These are phyloP conservation scores for Pilobolus umbonatus DNA, from an alignment of 192 early-diverging fungal species.

Conservation along the genomic window DNA sequence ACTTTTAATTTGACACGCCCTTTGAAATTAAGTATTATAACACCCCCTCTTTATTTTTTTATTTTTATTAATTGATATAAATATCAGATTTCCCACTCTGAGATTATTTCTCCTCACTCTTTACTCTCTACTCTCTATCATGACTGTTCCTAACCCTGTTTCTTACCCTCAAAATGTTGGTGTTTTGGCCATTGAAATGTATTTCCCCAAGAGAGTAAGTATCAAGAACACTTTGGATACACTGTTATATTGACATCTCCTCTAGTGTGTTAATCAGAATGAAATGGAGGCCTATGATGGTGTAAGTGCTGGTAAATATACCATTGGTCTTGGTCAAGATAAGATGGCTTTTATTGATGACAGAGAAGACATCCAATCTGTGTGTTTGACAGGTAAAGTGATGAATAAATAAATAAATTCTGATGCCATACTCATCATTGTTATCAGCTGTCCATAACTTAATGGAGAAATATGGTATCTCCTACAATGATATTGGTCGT, in stretches of 20 bases:
- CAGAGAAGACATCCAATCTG: constrained; percentile 90
- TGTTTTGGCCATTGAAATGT: constrained; percentile 44
- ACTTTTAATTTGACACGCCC: too few species aligned
- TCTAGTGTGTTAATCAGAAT: constrained; percentile 56
- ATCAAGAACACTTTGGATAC: constrained; percentile 18
- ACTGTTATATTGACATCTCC: neutral
- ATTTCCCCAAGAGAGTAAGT: constrained; percentile 48
- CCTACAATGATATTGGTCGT: constrained; percentile 81
- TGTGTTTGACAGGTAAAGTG: constrained; percentile 75
- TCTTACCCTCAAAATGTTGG: constrained; percentile 44
- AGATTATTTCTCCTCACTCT: neutral
- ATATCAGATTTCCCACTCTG: constrained; percentile 2
- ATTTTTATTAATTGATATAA: too few species aligned
- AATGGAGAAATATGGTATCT: constrained; percentile 89
- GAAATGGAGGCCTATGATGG: constrained; percentile 84
- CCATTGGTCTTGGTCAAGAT: constrained; percentile 93
- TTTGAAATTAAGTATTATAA: too few species aligned
- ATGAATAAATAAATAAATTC: neutral
- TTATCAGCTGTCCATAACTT: constrained; percentile 76
- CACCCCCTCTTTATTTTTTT: constrained; percentile 1
- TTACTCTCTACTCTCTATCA: neutral
- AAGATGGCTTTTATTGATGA: constrained; percentile 97
- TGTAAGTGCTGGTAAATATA: constrained; percentile 95
- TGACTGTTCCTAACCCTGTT: constrained; percentile 19
- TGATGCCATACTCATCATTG: constrained; percentile 1